These are phyloP conservation scores for Microthyrium microscopicum DNA, from an alignment of 2,329 filamentous ascomycete genomes.

Conservation along the genomic window DNA sequence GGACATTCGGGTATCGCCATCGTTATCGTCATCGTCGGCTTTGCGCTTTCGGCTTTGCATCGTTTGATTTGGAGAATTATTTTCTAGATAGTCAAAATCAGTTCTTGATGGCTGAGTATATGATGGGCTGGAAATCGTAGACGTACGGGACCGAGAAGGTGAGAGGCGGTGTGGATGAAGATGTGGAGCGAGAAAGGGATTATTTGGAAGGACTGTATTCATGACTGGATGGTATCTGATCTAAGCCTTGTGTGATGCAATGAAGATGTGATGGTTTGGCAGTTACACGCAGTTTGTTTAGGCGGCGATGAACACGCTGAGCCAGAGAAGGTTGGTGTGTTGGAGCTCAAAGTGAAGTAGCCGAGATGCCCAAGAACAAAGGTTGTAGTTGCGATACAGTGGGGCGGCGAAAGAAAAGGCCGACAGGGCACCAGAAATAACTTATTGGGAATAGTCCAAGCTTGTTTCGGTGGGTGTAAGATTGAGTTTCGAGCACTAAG, in stretches of 20 bases:
- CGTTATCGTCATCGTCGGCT: conserved; percentile 50
- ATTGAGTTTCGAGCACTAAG: background rate
- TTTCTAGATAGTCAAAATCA: conserved; percentile 20
- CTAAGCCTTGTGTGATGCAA: background rate
- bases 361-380: background rate
- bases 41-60: conserved; percentile 62
- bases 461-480: background rate
- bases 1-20: conserved; percentile 70
- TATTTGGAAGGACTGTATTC: conserved; percentile 43
- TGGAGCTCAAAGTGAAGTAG: background rate
- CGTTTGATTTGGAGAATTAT: too few species aligned
- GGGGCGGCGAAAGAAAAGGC: background rate
- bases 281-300: background rate
- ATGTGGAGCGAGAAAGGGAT: conserved; percentile 43
- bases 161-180: conserved; percentile 45
- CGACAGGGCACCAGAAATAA: background rate
- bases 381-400: background rate
- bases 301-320: background rate
- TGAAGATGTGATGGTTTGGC: background rate
- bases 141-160: conserved; percentile 29
- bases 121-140: conserved; percentile 9
- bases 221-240: conserved; percentile 21
- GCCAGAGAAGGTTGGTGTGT: background rate
- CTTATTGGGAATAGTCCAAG: background rate
- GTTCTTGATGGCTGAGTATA: conserved; percentile 17